A percentile compares a stretch with the other conserved stretches of the same genome.
These are phyloP conservation scores for Breviolum minutum DNA, from an alignment of 73 alveolate species.

Conservation along the genomic window DNA sequence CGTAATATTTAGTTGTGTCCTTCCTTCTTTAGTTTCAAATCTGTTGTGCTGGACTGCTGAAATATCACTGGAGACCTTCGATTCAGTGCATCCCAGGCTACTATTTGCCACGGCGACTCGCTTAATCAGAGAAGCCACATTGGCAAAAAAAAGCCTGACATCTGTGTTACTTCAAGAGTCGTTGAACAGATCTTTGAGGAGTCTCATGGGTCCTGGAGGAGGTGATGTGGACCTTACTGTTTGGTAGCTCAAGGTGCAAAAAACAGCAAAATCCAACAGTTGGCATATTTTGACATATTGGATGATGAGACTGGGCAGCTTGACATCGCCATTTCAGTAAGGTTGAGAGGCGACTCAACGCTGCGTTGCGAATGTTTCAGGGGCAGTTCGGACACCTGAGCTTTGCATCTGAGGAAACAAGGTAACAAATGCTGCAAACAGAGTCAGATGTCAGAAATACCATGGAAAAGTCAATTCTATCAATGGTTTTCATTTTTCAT, in stretches of 20 bases:
- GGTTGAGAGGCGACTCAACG: slow-evolving; percentile 58
- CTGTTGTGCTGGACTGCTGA: not conserved
- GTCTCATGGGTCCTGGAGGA: slow-evolving; percentile 53
- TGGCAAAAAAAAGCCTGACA: not conserved
- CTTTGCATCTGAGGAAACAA: not conserved
- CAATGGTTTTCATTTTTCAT: too few relatives aligned
- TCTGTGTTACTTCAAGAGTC: not conserved
- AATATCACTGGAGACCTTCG: not conserved
- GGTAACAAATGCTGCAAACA: too few relatives aligned
- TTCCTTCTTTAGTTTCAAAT: too few relatives aligned
- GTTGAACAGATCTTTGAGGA: not conserved
- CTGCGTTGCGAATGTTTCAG: slow-evolving; percentile 43
- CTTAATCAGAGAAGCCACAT: too few relatives aligned
- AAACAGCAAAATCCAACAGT: not conserved
- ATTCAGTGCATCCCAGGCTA: not conserved
- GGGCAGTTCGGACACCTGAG: slow-evolving; percentile 12
- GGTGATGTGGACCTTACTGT: slow-evolving; percentile 49
- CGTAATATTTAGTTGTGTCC: too few relatives aligned
- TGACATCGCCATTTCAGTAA: not conserved
- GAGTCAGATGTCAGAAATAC: too few relatives aligned
- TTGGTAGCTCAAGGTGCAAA: not conserved
- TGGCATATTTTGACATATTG: not conserved
- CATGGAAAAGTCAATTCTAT: too few relatives aligned
- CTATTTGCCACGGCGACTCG: slow-evolving; percentile 59
- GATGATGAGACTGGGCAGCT: not conserved